Base-by-base conservation (phyloP, 106 monocot species). In the Allium sativum region DNA sequence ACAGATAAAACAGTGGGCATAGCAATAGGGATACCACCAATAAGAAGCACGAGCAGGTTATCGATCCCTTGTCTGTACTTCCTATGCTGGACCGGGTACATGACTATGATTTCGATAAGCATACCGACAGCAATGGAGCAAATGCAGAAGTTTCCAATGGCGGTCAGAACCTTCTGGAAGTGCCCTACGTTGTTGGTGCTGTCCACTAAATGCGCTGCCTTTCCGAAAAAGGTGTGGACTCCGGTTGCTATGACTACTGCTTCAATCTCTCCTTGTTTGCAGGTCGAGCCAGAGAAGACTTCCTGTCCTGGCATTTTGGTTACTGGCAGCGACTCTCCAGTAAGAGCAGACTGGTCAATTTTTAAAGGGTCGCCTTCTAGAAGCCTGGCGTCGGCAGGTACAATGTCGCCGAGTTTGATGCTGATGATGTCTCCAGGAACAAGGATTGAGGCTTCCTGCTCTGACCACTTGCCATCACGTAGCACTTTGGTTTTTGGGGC, bases 161-260 rank as follows among this genome's bases (percentile, higher is more conserved):
- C 67, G 19, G 86, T 86, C 9, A 87, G 65, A 18, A 86, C 85
- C 65, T 77, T 69, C 61, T 91, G 90, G 67, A 91, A 91, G 60
- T 91, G 90, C 1, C 90, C 90, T 0, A 91, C 82, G 11, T 91
- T 72, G 73, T 86, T 86, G 31, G 90, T 91, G 73, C 82, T 83
- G 68, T 91, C 90, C 0, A 91, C 90, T 17, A 91, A 67, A 61
- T 91, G 90, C 15, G 90, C 90, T 0, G 90, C 90, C 82, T 91
- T 91, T 8, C 90, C 90, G 51, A 91, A 91, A 79, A 91, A 91
- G 53, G 90, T 86, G 86, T 86, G 90, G 4, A 91, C 90, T 15
- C 90, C 90, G 11, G 90, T 91, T 58, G 86, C 90, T 45, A 91
- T 91, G 61, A 91, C 90, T 12, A 91, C 83, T 0, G 90, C 90